Evolutionary conservation across 2,329 filamentous ascomycete genomes (phyloP), one percentile per base, ranked within the genome.

Genomic region (Trichoderma sp.): DNA sequence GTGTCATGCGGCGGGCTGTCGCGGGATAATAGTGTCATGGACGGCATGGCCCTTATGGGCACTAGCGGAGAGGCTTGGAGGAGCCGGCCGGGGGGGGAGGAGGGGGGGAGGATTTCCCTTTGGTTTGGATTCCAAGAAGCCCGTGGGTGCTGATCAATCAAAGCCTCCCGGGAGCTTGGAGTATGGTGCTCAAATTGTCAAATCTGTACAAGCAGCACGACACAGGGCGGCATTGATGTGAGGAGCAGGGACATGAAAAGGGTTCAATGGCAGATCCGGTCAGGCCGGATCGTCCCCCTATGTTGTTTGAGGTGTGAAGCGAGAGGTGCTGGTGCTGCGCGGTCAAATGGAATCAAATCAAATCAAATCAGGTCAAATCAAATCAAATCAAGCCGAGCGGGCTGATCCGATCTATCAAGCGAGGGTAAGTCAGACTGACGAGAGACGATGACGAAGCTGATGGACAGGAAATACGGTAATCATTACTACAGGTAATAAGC

Each of bases 1-100:
- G 52, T 57, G 64, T 67, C 64, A 67, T 67, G 64, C 64, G 42
- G 64, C 54, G 54, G 53, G 64, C 64, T 50, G 54, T 56, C 52
- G 64, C 54, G 64, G 53, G 50, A 65, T 54, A 66, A 52, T 66
- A 48, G 64, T 42, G 64, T 58, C 54, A 37, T 59, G 48, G 54
- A 52, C 53, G 64, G 53, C 52, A 58, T 59, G 64, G 54, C 34
- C 64, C 29, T 39, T 56, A 27, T 42, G 64, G 64, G 25, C 64
- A 52, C 64, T 58, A 66, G 53, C 48, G 64, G 39, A 37, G 50
- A 35, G 61, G 56, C 35, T 32, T 57, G 19, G 50, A 54, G 35
- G 35, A 53, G 42, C 27, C 34, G 50, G 48, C 60, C 25, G 59
- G 48, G 42, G n/a, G n/a, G n/a, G n/a, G n/a, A 32, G 37, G 34